Percentiles rank a stretch among this genome's conserved stretches.
Evolutionary conservation across 441 rosid genomes (phyloP).

Genomic region (Bruguiera hainesii): DNA sequence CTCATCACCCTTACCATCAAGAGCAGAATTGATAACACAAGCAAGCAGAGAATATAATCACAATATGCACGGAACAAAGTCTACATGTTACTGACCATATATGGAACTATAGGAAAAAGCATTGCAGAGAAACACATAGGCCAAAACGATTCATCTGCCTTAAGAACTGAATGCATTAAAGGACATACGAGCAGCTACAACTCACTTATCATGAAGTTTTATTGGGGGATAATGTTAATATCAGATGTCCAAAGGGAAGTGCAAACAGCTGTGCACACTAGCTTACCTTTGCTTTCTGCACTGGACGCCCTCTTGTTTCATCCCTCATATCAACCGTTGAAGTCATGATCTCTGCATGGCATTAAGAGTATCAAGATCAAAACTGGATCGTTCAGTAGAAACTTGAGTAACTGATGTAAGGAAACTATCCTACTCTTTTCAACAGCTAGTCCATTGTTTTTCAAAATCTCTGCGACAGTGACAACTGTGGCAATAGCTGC

Average conservation of each 20-base stretch:
- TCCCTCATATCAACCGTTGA: slow-evolving; percentile 78
- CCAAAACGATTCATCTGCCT: neutral
- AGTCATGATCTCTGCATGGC: slow-evolving; percentile 53
- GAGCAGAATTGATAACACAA: neutral
- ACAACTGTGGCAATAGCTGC: slow-evolving; percentile 82
- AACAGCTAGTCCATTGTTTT: slow-evolving; percentile 71
- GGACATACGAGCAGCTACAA: too few relatives aligned
- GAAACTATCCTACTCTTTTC: slow-evolving; percentile 56
- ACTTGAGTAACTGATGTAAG: neutral
- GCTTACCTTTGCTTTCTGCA: slow-evolving; percentile 70
- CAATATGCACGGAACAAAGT: neutral
- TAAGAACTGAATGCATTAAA: neutral
- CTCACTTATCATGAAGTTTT: neutral
- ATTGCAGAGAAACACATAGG: too few relatives aligned
- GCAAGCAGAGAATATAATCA: neutral
- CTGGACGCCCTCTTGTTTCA: slow-evolving; percentile 66
- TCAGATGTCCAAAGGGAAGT: slow-evolving; percentile 25
- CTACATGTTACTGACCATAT: too few relatives aligned
- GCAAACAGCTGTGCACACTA: too few relatives aligned
- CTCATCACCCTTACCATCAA: neutral
- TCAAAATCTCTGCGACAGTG: slow-evolving; percentile 68
- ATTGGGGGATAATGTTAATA: neutral
- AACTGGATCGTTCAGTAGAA: neutral
- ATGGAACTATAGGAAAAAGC: neutral
- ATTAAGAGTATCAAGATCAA: slow-evolving; percentile 23